These are phyloP conservation scores for Mycena leptocephala DNA, from an alignment of 768 basidiomycete genomes.

Conservation along the genomic window DNA sequence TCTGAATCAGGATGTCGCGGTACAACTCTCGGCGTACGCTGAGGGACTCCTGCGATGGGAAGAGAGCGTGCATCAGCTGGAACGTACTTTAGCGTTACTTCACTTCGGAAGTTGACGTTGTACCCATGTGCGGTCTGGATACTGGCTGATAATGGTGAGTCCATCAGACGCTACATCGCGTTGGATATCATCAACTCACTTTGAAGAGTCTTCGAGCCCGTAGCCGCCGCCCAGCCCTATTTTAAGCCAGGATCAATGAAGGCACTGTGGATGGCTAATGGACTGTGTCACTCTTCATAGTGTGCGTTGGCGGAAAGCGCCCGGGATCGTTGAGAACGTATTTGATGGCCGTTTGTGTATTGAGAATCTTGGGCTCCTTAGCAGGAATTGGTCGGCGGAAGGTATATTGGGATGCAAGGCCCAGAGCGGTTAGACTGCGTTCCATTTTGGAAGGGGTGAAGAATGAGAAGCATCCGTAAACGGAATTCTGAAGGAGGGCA, in stretches of 20 bases:
- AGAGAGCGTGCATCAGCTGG: conserved; percentile 44
- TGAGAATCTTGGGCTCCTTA: conserved; percentile 44
- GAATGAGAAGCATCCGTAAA: conserved; percentile 79
- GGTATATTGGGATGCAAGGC: conserved; percentile 54
- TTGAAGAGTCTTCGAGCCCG: conserved; percentile 44
- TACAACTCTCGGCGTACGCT: conserved; percentile 44
- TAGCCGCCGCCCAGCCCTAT: conserved; percentile 40
- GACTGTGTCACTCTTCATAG: conserved; percentile 31
- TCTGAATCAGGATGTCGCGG: conserved; percentile 33
- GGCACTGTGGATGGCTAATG: not conserved
- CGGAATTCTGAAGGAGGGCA: conserved; percentile 56
- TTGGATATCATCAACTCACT: conserved; percentile 3
- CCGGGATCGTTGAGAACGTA: conserved; percentile 47
- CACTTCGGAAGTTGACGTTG: not conserved
- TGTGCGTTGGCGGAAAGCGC: conserved; percentile 48
- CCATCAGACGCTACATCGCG: not conserved
- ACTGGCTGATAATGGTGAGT: conserved; percentile 16
- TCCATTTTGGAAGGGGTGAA: conserved; percentile 65
- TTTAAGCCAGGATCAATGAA: not conserved
- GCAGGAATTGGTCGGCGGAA: conserved; percentile 54
- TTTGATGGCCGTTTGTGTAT: conserved; percentile 48
- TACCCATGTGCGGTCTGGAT: conserved; percentile 27
- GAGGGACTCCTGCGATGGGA: conserved; percentile 40
- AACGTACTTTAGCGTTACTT: not conserved
- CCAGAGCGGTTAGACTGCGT: conserved; percentile 55